Evolutionary conservation across 108 stramenopile genomes (phyloP).

Genomic region (Ochromonas danica): DNA sequence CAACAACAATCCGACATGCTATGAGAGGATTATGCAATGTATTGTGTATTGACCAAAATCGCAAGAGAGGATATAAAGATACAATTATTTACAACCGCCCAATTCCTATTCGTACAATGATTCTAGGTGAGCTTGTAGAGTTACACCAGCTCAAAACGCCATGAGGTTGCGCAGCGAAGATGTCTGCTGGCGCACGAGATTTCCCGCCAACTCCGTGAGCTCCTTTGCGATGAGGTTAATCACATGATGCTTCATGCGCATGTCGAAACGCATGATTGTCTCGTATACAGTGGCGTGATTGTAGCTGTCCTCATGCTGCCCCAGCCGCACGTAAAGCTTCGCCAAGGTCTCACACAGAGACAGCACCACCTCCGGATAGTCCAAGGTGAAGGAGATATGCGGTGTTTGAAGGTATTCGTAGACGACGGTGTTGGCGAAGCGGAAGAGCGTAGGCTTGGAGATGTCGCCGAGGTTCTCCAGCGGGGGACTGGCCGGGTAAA

Average conservation of each 20-base stretch:
- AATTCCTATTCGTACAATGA: too few species aligned
- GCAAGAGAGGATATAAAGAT: too few species aligned
- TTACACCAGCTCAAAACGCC: not conserved
- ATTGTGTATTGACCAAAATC: too few species aligned
- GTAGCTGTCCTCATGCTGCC: conserved; percentile 19
- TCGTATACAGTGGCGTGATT: conserved; percentile 28
- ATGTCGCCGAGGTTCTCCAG: not conserved
- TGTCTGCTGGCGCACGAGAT: too few species aligned
- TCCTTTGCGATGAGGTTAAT: conserved; percentile 30
- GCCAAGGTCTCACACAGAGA: conserved; percentile 7
- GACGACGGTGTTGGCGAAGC: not conserved
- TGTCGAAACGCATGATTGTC: conserved; percentile 22
- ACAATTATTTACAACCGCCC: too few species aligned
- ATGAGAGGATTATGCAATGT: too few species aligned
- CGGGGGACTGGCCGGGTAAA: not conserved
- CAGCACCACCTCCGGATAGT: conserved; percentile 8
- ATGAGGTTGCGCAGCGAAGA: too few species aligned
- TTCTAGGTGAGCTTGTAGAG: too few species aligned
- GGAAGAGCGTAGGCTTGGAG: not conserved
- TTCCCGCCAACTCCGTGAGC: too few species aligned
- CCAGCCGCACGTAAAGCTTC: not conserved
- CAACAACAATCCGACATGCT: too few species aligned
- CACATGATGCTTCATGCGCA: conserved; percentile 10
- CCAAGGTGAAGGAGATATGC: conserved; percentile 13
- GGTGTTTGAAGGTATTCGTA: conserved; percentile 21